Base-by-base conservation (phyloP, 305 asterid genomes). In the Solanum hybrid region DNA sequence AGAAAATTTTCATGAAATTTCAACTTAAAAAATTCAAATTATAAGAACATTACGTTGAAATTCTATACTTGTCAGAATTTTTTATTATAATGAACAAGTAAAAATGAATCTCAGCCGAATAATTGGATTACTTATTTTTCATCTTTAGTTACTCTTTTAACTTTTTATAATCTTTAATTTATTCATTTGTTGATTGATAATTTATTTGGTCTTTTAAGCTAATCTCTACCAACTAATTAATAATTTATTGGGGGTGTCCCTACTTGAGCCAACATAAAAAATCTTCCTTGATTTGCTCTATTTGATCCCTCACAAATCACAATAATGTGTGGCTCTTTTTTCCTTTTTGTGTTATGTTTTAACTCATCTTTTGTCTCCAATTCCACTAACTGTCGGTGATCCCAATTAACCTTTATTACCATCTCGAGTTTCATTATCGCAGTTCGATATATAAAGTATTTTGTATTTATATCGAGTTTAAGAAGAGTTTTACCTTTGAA, bases 241-340 rank as follows among this genome's bases (percentile, higher is more conserved):
- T 87, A 89, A 86, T 86, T 88, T 84, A 78, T 51, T 46, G 64
- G 87, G 79, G 69, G 86, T 91, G 94, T 88, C 94, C 95, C 93
- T 81, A 90, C 94, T 87, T 84, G 86, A 22, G 89, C 93, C 89
- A 32, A 34, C 93, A 91, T 87, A 20, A 86, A 38, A 60, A 91
- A 86, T 92, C 42, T 42, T 71, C 20, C 71, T 38, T 89, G 88
- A 69, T 89, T 46, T 88, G 86, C 77, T 86, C 51, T 31, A 75
- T 75, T 27, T 75, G 38, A 75, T 32, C 75, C 29, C 4, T 87
- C 66, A 51, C 9, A 51, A 51, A 6, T 51, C 64, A 27, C 56
- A 66, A 73, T 76, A 37, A 69, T 24, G 84, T 31, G 69, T 73
- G 80, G 66, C 31, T 24, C 27, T 27, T 87, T 71, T 72, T 17